Conservation (phyloP, 805 yeast genomes). For the Ogataea paraovalis region DNA sequence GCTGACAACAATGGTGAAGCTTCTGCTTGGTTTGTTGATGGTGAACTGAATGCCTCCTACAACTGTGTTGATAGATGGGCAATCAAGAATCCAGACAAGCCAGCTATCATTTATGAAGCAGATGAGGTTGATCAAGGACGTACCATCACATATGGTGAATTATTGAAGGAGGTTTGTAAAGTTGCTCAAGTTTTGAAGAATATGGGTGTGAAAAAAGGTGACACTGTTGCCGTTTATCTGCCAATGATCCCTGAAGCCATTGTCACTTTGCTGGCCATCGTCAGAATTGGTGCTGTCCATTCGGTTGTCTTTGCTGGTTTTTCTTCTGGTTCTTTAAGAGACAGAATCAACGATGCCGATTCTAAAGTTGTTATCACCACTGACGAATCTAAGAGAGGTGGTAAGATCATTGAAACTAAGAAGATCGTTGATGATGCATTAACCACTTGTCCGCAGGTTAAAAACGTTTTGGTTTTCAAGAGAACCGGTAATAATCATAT, state of each 20-base stretch:
- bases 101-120: conserved; percentile 87
- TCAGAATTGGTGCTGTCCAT: conserved; percentile 92
- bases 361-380: conserved; percentile 86
- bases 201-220: conserved; percentile 88
- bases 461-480: conserved; percentile 80
- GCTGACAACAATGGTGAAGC: conserved; percentile 48
- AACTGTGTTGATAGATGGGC: conserved; percentile 98
- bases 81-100: conserved; percentile 74
- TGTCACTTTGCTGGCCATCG: conserved; percentile 89
- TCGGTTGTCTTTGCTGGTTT: conserved; percentile 97
- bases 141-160: conserved; percentile 78
- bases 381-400: conserved; percentile 95
- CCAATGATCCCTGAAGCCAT: conserved; percentile 99
- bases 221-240: conserved; percentile 90
- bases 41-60: conserved; percentile 81
- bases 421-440: conserved; percentile 94
- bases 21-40: conserved; percentile 74
- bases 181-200: conserved; percentile 79
- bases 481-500: conserved; percentile 78
- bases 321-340: conserved; percentile 86
- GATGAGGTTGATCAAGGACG: conserved; percentile 78
- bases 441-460: conserved; percentile 65
- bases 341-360: conserved; percentile 85
- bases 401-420: conserved; percentile 87
- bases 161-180: conserved; percentile 77